Conservation (phyloP, 2,329 filamentous ascomycete species). For the Clonostachys sp. region DNA sequence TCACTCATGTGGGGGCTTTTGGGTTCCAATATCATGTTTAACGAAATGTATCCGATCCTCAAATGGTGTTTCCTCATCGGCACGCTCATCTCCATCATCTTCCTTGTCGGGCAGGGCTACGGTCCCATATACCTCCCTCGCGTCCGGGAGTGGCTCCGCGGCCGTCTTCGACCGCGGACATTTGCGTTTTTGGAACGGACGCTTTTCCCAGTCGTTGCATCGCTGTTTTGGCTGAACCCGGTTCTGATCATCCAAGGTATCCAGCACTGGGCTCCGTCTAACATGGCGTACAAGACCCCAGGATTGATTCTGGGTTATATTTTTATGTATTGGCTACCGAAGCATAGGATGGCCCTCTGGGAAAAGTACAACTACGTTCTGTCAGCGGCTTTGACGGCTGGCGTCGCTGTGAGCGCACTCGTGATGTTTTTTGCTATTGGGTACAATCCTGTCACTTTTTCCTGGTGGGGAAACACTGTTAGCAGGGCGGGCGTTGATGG, state of each 20-base stretch:
- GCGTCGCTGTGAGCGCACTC: conserved; percentile 39
- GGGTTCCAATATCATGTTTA: conserved; percentile 29
- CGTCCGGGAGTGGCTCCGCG: conserved; percentile 34
- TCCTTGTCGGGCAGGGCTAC: conserved; percentile 22
- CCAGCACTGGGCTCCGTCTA: too few relatives aligned
- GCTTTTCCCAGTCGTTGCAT: too few relatives aligned
- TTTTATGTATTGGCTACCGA: background rate
- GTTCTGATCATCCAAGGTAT: conserved; percentile 1
- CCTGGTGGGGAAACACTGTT: conserved; percentile 41
- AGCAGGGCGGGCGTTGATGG: conserved; percentile 17
- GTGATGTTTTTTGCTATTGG: conserved; percentile 41
- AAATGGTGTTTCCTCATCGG: conserved; percentile 28
- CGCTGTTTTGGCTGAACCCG: too few relatives aligned
- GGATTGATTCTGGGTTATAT: too few relatives aligned
- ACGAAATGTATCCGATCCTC: conserved; percentile 23
- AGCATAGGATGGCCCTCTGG: conserved; percentile 35
- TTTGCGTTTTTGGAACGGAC: conserved; percentile 13
- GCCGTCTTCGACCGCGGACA: conserved; percentile 32
- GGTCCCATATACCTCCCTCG: conserved; percentile 20
- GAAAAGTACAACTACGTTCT: conserved; percentile 44
- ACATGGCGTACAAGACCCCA: too few relatives aligned
- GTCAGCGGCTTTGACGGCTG: conserved; percentile 37
- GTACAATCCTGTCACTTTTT: conserved; percentile 17
- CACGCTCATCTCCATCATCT: conserved; percentile 20
- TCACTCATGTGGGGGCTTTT: conserved; percentile 35